Percentiles rank a stretch among this genome's conserved stretches.
These are phyloP conservation scores for Wickerhamomyces sp. DNA, from an alignment of 1,139 yeast species.

Conservation along the genomic window DNA sequence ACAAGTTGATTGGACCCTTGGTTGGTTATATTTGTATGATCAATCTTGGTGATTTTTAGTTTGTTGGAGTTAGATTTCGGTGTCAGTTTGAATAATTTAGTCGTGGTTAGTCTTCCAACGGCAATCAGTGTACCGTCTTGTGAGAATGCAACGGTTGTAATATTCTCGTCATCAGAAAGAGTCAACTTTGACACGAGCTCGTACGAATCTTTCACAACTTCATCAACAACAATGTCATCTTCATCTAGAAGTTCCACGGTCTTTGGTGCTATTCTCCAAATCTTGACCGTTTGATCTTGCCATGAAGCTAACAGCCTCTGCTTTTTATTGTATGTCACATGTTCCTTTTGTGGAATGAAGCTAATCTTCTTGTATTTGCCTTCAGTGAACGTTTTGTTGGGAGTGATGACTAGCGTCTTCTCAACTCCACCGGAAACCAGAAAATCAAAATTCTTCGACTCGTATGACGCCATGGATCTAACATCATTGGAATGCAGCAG, in stretches of 20 bases:
- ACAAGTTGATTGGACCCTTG: constrained; percentile 55
- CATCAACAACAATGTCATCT: constrained; percentile 21
- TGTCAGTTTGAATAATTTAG: constrained; percentile 61
- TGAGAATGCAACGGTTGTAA: constrained; percentile 65
- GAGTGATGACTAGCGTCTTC: constrained; percentile 66
- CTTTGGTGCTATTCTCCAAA: constrained; percentile 58
- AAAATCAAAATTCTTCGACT: constrained; percentile 63
- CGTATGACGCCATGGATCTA: constrained; percentile 69
- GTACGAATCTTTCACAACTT: constrained; percentile 29
- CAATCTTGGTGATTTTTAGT: constrained; percentile 46
- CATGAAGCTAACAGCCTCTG: constrained; percentile 62
- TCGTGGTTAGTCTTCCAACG: constrained; percentile 64
- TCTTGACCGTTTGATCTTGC: constrained; percentile 76
- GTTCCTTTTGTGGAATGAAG: constrained; percentile 54
- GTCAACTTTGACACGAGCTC: constrained; percentile 61
- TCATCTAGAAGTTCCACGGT: constrained; percentile 8
- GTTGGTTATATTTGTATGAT: constrained; percentile 35
- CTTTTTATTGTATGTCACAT: constrained; percentile 44
- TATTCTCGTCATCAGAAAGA: constrained; percentile 75
- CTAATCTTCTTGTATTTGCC: constrained; percentile 73
- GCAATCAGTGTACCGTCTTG: constrained; percentile 61
- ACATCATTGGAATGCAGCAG: constrained; percentile 87
- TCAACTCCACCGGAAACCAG: constrained; percentile 91
- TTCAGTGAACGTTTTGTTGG: constrained; percentile 60
- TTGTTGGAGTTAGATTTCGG: constrained; percentile 32